Evolutionary conservation across 805 yeast species (phyloP), one percentile per base, ranked within the genome.

Genomic region (Lipomyces japonicus): DNA sequence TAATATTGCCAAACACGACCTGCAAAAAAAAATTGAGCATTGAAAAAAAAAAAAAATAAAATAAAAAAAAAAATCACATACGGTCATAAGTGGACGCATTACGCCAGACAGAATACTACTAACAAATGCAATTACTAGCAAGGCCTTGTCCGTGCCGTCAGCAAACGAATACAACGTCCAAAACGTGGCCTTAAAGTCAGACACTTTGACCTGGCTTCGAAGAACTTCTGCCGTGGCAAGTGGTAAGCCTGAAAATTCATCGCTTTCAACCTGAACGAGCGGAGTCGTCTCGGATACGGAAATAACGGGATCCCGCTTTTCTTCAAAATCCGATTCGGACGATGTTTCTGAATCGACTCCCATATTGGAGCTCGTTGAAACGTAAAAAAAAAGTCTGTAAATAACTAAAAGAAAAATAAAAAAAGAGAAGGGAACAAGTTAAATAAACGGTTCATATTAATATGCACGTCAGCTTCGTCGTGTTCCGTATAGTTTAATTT

Each of bases 1-100:
- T 53, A 30, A 53, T 32, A 23, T 23, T 38, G 4, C 58, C 58
- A 21, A 54, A 54, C 7, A 71, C 68, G 40, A 71, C 79, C 71
- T 9, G 62, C 57, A 14, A 83, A 84, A 0, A 63, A 48, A 3
- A 61, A 51, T 4, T 81, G 79, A 52, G 77, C 80, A 60, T 80
- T 79, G 59, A 77, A 77, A 41, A 84, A 65, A 50, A 78, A 66
- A 28, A 79, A 65, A 24, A 69, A 51, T 26, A 58, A 55, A 24
- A 73, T 73, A 14, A 68, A 65, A 5, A 70, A 66, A 10, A 30
- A 52, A 18, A 73, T 68, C 54, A 68, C 14, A n/a, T 16, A 39
- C 52, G n/a, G 75, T 69, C 62, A 70, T 71, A 58, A 71, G 60
- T 2, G 75, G 75, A 53, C 68, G 48, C 5, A 70, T 70, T 53